Conservation (phyloP, 352 stramenopile genomes). For the Pythium apleroticum region DNA sequence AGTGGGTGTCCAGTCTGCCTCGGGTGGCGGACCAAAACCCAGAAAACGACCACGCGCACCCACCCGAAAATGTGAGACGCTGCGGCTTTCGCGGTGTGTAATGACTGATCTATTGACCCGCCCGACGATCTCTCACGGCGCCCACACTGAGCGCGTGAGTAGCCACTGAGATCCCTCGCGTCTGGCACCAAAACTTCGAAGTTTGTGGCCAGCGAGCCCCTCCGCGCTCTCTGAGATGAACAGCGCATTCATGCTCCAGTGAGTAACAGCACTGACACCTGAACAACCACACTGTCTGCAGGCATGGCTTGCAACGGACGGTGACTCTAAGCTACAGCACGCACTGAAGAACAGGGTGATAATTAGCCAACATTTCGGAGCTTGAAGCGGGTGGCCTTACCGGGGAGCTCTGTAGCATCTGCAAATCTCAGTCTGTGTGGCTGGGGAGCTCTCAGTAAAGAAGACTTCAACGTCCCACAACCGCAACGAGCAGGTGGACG, state of each 20-base stretch:
- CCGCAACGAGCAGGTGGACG: too few relatives aligned
- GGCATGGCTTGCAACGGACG: too few relatives aligned
- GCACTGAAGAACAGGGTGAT: background rate
- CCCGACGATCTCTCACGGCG: background rate
- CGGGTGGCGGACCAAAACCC: background rate
- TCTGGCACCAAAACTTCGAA: slow-evolving; percentile 8
- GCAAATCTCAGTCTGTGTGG: background rate
- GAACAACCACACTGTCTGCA: too few relatives aligned
- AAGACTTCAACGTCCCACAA: background rate
- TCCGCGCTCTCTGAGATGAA: background rate
- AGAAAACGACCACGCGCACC: too few relatives aligned
- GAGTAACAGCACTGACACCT: background rate
- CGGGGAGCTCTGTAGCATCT: too few relatives aligned
- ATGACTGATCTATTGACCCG: slow-evolving; percentile 25
- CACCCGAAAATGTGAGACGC: slow-evolving; percentile 1
- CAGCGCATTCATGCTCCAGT: background rate
- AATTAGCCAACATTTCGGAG: background rate
- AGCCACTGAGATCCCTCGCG: slow-evolving; percentile 11
- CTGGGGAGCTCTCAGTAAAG: background rate
- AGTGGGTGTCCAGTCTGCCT: background rate
- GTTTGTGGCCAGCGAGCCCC: background rate
- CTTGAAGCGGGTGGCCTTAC: background rate
- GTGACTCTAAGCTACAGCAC: too few relatives aligned
- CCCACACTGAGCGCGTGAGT: slow-evolving; percentile 1
- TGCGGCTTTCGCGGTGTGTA: slow-evolving; percentile 16